phyloP scores from a whole-genome alignment of 345 rosid species.

The Citrus reticulata region DNA sequence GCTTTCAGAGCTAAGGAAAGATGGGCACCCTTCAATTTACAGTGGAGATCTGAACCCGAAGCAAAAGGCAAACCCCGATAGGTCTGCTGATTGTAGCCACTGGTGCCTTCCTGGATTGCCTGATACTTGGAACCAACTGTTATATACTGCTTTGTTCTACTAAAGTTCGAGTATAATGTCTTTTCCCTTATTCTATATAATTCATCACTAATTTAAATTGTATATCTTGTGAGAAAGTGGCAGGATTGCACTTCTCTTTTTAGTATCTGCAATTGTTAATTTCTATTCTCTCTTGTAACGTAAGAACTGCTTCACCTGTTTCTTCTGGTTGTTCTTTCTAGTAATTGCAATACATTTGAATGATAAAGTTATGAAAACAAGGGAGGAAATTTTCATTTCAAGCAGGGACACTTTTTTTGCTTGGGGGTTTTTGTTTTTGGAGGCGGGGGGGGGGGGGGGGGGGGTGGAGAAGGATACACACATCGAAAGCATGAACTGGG shows the following conservation, averaged over 20 bases:
- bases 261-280: not conserved
- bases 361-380: not conserved
- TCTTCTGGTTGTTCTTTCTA: not conserved
- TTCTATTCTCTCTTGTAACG: not conserved
- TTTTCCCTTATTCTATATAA: not conserved
- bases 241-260: slow-evolving; percentile 12
- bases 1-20: slow-evolving; percentile 86
- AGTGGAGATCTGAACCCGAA: slow-evolving; percentile 68
- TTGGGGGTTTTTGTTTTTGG: not conserved
- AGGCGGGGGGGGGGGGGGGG: no score
- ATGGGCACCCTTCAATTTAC: slow-evolving; percentile 93
- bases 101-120: slow-evolving; percentile 99
- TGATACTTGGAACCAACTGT: slow-evolving; percentile 89
- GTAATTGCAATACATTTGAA: not conserved
- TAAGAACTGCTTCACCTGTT: not conserved
- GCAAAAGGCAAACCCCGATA: slow-evolving; percentile 60
- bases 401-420: not conserved
- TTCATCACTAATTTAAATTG: not conserved
- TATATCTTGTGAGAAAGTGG: slow-evolving; percentile 4
- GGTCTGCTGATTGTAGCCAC: slow-evolving; percentile 94
- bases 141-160: slow-evolving; percentile 60
- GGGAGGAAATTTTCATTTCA: slow-evolving; percentile 8
- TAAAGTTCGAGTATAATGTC: slow-evolving; percentile 1
- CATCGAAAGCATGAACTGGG: not conserved
- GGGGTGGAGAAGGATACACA: not conserved